These are phyloP conservation scores for Gillenia trifoliata DNA, from an alignment of 306 rosid species.

Conservation along the genomic window DNA sequence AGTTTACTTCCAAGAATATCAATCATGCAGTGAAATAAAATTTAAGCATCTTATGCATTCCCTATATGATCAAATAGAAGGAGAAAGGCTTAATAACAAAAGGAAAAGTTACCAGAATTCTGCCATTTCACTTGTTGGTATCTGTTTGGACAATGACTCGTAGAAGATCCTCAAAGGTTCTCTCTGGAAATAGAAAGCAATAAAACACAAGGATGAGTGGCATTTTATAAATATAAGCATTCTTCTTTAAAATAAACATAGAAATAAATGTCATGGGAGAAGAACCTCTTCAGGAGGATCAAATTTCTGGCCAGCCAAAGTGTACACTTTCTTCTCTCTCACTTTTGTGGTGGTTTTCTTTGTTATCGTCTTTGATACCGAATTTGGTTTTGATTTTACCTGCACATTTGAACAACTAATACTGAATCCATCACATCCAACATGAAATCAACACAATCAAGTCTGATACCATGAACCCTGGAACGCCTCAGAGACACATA, in stretches of 20 bases:
- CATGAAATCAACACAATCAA: constrained; percentile 12
- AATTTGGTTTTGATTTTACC: constrained; percentile 54
- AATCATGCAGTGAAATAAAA: constrained; percentile 2
- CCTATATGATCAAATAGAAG: background rate
- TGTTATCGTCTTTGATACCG: constrained; percentile 30
- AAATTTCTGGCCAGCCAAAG: constrained; percentile 80
- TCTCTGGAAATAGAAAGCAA: constrained; percentile 60
- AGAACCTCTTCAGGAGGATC: constrained; percentile 95
- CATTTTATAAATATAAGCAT: constrained; percentile 8
- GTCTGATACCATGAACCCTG: background rate
- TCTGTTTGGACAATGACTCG: constrained; percentile 83
- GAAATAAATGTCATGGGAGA: constrained; percentile 3
- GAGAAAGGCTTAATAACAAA: constrained; percentile 15
- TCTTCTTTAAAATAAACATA: constrained; percentile 8
- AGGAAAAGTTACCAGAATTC: constrained; percentile 63
- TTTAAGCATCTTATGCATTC: background rate
- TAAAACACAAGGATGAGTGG: constrained; percentile 17
- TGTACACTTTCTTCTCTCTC: constrained; percentile 76
- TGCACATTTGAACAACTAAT: constrained; percentile 35
- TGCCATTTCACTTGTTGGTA: constrained; percentile 89
- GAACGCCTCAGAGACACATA: background rate
- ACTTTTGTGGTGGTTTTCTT: constrained; percentile 43
- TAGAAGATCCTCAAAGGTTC: constrained; percentile 87
- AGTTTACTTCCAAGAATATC: background rate
- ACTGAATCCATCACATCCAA: constrained; percentile 20